A percentile compares a stretch with the other conserved stretches of the same genome.
Conservation (phyloP, 2,329 filamentous ascomycete genomes). For the Fusarium sp. region DNA sequence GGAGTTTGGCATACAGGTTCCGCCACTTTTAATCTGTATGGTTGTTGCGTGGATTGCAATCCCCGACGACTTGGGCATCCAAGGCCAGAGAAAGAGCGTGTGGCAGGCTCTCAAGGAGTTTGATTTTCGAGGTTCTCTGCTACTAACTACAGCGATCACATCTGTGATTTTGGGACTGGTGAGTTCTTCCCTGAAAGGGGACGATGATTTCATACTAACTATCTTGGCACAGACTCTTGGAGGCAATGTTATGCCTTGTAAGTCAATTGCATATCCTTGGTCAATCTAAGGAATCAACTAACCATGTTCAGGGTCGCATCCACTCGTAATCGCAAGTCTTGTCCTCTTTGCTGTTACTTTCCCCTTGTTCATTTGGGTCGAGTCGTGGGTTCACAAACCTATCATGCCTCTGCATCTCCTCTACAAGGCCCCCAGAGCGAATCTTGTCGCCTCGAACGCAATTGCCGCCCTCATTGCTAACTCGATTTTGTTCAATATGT, state of each 20-base stretch:
- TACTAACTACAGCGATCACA: conserved; percentile 65
- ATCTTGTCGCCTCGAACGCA: conserved; percentile 69
- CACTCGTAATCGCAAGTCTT: conserved; percentile 66
- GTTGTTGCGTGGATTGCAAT: conserved; percentile 60
- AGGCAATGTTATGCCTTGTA: conserved; percentile 72
- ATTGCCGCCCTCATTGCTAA: conserved; percentile 65
- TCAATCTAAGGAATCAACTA: not conserved
- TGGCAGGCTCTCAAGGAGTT: conserved; percentile 66
- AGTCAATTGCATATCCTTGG: conserved; percentile 38
- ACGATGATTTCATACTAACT: conserved; percentile 2
- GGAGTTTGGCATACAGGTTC: conserved; percentile 75
- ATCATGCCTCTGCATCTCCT: conserved; percentile 71
- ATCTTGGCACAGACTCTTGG: conserved; percentile 63
- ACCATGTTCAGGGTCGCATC: conserved; percentile 64
- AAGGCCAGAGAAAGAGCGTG: conserved; percentile 58
- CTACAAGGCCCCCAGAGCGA: conserved; percentile 62
- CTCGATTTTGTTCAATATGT: conserved; percentile 71
- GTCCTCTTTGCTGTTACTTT: conserved; percentile 61
- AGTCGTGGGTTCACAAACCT: conserved; percentile 63
- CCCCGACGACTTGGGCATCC: conserved; percentile 65
- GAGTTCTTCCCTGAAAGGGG: conserved; percentile 42
- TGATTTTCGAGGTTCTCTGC: conserved; percentile 66
- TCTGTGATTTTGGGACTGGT: conserved; percentile 71
- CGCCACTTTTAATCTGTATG: conserved; percentile 62
- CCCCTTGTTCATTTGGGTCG: conserved; percentile 64